Evolutionary conservation across 495 filamentous ascomycete genomes (phyloP).

Genomic region (Lineolata rhizophorae): DNA sequence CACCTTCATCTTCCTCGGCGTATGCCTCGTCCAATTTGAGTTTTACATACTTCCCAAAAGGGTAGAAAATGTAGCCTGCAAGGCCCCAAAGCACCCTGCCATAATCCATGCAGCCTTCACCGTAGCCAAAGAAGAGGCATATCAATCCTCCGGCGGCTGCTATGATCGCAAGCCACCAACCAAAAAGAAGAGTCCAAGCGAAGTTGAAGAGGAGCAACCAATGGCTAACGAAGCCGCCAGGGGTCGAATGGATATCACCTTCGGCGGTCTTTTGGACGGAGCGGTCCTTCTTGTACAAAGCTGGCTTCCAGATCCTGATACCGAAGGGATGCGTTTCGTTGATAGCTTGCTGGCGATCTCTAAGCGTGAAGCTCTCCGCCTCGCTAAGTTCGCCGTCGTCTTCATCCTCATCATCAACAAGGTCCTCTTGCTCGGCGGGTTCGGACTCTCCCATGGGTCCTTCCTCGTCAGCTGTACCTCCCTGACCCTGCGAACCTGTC

Average conservation of each 20-base stretch:
- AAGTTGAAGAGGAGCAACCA: conserved; percentile 74
- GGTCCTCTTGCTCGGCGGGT: conserved; percentile 19
- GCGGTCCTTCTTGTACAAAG: conserved; percentile 89
- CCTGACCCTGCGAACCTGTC: conserved; percentile 10
- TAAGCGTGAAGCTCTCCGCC: conserved; percentile 41
- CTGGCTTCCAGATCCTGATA: conserved; percentile 97
- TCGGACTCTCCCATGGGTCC: conserved; percentile 12
- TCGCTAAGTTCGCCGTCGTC: conserved; percentile 23
- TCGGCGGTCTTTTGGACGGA: conserved; percentile 94
- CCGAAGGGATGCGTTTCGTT: conserved; percentile 98
- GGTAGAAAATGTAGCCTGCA: conserved; percentile 74
- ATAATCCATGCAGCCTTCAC: conserved; percentile 64
- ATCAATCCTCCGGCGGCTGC: conserved; percentile 47
- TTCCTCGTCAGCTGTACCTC: conserved; percentile 14
- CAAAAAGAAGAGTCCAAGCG: conserved; percentile 79
- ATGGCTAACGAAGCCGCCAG: conserved; percentile 65
- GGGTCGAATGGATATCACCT: conserved; percentile 90
- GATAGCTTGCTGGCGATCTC: conserved; percentile 93
- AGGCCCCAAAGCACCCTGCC: conserved; percentile 69
- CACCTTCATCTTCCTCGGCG: conserved; percentile 89
- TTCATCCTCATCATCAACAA: conserved; percentile 38
- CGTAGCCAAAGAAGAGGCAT: conserved; percentile 62
- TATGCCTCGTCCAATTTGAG: conserved; percentile 87
- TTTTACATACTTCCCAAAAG: conserved; percentile 88
- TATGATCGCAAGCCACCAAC: conserved; percentile 86